Conservation (phyloP, 331 rosid species). For the Cydonia oblonga region DNA sequence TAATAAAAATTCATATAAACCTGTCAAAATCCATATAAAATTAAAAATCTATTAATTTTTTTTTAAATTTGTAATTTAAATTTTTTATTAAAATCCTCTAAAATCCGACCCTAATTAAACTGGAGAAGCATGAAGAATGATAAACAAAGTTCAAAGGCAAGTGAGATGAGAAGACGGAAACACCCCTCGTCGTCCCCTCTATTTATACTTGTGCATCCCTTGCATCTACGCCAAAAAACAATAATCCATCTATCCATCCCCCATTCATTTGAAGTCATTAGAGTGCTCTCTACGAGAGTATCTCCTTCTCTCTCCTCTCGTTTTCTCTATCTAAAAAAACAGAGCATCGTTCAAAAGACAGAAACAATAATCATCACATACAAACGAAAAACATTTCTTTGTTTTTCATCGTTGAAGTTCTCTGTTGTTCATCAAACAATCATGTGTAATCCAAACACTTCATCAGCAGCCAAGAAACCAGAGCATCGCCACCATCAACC, state of each 20-base stretch:
- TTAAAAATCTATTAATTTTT: too few relatives aligned
- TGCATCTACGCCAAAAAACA: conserved; percentile 4
- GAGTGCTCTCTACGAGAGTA: conserved; percentile 42
- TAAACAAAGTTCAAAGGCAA: not conserved
- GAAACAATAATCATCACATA: not conserved
- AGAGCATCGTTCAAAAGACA: not conserved
- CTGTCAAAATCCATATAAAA: too few relatives aligned
- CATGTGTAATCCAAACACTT: conserved; percentile 32
- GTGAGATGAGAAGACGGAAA: not conserved
- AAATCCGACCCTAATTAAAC: too few relatives aligned
- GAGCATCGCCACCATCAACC: not conserved
- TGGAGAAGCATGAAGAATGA: too few relatives aligned
- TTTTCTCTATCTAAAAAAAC: not conserved
- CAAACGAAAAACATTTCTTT: not conserved
- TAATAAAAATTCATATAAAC: too few relatives aligned
- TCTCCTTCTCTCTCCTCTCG: conserved; percentile 9
- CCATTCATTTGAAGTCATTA: not conserved
- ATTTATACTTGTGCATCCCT: conserved; percentile 13
- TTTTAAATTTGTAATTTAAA: too few relatives aligned
- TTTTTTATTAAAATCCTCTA: too few relatives aligned
- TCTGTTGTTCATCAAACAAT: not conserved
- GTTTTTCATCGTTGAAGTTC: not conserved
- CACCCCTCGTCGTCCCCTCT: not conserved
- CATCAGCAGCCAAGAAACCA: not conserved
- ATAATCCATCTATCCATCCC: not conserved